These are phyloP conservation scores for Trapa bicornis DNA, from an alignment of 345 rosid species.

Conservation along the genomic window DNA sequence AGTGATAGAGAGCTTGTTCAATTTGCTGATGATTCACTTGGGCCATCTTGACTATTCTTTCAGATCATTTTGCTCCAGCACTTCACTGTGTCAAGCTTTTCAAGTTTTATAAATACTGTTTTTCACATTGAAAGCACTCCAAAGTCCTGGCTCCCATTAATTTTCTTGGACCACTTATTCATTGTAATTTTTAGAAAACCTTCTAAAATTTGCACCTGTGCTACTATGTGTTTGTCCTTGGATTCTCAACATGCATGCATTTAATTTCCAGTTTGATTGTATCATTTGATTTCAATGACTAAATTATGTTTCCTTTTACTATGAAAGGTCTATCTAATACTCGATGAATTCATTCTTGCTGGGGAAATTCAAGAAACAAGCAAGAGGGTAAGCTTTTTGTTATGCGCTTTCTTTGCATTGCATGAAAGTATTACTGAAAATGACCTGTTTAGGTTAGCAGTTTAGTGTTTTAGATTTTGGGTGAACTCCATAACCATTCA, in stretches of 20 bases:
- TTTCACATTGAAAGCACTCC: neutral
- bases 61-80: neutral
- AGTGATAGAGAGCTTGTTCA: neutral
- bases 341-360: conserved; percentile 97
- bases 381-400: conserved; percentile 50
- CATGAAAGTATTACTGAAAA: too few species aligned
- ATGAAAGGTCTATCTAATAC: conserved; percentile 77
- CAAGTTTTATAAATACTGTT: neutral
- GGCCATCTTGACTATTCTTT: too few species aligned
- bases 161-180: neutral
- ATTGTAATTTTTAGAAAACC: neutral
- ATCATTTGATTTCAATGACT: neutral
- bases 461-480: neutral
- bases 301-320: neutral
- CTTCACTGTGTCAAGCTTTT: neutral
- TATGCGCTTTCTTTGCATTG: neutral
- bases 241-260: neutral
- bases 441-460: neutral
- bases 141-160: neutral
- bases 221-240: too few species aligned
- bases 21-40: too few species aligned
- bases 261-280: neutral
- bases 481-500: neutral
- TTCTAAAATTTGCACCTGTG: too few species aligned
- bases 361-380: conserved; percentile 99